Conservation (phyloP, 73 alveolate genomes). For the Paramecium sonneborni region DNA sequence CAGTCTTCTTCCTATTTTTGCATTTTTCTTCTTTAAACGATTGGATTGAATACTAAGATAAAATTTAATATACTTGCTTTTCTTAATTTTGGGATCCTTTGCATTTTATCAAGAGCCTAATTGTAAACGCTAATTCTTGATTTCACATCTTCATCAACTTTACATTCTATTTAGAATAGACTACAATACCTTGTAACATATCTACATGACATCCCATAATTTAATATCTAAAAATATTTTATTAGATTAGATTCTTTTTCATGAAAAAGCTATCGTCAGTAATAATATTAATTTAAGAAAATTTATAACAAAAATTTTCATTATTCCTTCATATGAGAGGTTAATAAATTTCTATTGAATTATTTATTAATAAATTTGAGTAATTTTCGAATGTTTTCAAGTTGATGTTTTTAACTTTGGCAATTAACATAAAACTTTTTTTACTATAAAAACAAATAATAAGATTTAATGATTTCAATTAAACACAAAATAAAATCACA, state of each 20-base stretch:
- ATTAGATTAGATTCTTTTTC: not conserved
- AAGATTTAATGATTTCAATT: too few species aligned
- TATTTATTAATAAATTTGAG: too few species aligned
- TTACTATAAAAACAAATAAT: too few species aligned
- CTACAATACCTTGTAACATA: not conserved
- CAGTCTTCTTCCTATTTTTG: not conserved
- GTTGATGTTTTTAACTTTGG: too few species aligned
- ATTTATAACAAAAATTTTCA: too few species aligned
- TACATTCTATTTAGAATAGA: not conserved
- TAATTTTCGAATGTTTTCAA: too few species aligned
- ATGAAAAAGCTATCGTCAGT: not conserved
- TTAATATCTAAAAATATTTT: not conserved
- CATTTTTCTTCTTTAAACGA: slow-evolving; percentile 11
- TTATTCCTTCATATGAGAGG: too few species aligned
- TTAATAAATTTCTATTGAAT: too few species aligned
- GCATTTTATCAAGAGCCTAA: not conserved
- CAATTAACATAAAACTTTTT: too few species aligned
- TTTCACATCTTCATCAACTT: not conserved
- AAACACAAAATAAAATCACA: too few species aligned
- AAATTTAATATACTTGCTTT: not conserved
- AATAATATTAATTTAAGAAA: not conserved
- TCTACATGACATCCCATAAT: not conserved
- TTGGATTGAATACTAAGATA: slow-evolving; percentile 1
- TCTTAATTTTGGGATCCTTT: not conserved
- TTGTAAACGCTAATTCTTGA: not conserved